Evolutionary conservation across 2,329 filamentous ascomycete genomes (phyloP), one percentile per base, ranked within the genome.

Genomic region (Teratosphaeria zuluensis): DNA sequence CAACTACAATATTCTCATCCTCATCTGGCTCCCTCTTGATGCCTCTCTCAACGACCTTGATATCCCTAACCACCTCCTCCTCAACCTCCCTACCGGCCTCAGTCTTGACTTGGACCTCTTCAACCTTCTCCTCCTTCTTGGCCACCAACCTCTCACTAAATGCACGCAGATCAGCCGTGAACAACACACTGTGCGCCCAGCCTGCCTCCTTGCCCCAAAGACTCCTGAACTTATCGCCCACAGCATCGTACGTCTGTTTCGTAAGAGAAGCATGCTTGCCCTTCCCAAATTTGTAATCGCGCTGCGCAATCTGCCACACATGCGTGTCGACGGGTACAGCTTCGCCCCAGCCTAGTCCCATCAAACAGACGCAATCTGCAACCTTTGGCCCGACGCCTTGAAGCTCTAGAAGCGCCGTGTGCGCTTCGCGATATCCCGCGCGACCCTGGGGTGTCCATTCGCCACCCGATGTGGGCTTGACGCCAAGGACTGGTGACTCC

Each of bases 141-240:
- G 69, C 73, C 1, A 76, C 73, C n/a, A 84, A 70, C 64, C 77
- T 80, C 64, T 89, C 87, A 0, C 91, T 87, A 68, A 97, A 97
- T 0, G 89, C 84, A 69, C 84, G 88, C 58, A 99, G 74, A 69
- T 99, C 92, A 0, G 94, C 95, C 0, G 94, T 95, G 69, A 99
- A 99, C 12, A 99, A 79, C 8, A 99, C 94, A 2, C 90, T 95
- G 75, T 99, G 94, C 9, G 95, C 94, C 95, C 95, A 99, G 0
- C 94, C 94, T 1, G 94, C 94, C 67, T 97, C 89, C 59, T 87
- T 83, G 0, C 94, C 94, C 94, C 95, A 99, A 0, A 97, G 80
- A 42, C 80, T 80, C 58, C 94, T 83, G 68, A 99, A 99, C 67
- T 95, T 88, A 63, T 95, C 89, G 0, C 89, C 94, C 14, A 99